Evolutionary conservation across 2,329 filamentous ascomycete genomes (phyloP).

Genomic region (Cryphonectria carpinicola): DNA sequence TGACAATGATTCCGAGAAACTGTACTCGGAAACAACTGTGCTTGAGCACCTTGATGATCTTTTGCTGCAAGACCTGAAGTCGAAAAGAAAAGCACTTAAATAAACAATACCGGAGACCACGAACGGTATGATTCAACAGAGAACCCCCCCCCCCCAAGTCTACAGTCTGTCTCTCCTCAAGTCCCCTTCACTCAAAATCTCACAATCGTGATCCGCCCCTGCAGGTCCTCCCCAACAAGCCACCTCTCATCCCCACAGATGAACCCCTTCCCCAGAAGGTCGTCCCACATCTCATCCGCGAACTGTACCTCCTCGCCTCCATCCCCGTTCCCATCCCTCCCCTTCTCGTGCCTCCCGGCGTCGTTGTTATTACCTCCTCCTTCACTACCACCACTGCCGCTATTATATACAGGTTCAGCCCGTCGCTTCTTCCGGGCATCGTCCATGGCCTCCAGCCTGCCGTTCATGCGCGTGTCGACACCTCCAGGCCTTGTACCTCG

Average conservation of each 20-base stretch:
- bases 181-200: constrained; percentile 46
- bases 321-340: background rate
- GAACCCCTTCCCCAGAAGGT: constrained; percentile 55
- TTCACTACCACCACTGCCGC: constrained; percentile 1
- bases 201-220: constrained; percentile 56
- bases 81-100: background rate
- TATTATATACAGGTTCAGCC: background rate
- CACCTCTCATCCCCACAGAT: constrained; percentile 65
- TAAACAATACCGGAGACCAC: background rate
- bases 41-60: background rate
- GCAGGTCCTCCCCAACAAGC: constrained; percentile 61
- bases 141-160: no score
- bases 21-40: background rate
- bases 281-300: constrained; percentile 47
- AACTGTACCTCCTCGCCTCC: constrained; percentile 45
- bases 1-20: background rate
- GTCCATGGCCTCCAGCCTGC: background rate
- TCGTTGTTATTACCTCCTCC: background rate
- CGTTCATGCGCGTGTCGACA: background rate
- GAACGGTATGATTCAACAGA: no score
- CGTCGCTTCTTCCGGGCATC: background rate
- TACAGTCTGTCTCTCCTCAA: background rate
- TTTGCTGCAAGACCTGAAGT: background rate
- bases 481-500: background rate
- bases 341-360: constrained; percentile 9